These are phyloP conservation scores for Fimicolochytrium jonesii DNA, from an alignment of 192 early-diverging fungal species.

Conservation along the genomic window DNA sequence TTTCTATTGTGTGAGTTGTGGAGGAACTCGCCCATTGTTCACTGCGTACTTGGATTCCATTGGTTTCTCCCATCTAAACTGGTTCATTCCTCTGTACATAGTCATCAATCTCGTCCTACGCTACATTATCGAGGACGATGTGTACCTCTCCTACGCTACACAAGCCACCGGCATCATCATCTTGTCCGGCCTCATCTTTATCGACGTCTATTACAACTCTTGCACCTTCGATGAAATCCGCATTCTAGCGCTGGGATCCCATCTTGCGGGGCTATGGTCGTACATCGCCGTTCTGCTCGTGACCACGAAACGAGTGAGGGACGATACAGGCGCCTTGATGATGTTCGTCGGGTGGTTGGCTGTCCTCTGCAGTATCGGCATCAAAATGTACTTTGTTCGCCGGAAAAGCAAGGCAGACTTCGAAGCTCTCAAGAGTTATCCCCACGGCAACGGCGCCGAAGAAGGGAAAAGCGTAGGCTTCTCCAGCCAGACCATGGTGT, in stretches of 20 bases:
- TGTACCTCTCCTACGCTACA: neutral
- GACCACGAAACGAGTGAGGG: neutral
- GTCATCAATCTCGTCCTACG: slow-evolving; percentile 9
- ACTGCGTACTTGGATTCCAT: neutral
- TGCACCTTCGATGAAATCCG: slow-evolving; percentile 18
- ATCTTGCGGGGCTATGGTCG: slow-evolving; percentile 14
- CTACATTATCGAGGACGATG: neutral
- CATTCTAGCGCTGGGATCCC: slow-evolving; percentile 1
- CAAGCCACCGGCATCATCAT: neutral
- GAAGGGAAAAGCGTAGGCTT: too few species aligned
- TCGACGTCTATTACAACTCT: slow-evolving; percentile 12
- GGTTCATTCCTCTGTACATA: too few species aligned
- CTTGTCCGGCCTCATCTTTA: neutral
- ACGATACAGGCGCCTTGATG: neutral
- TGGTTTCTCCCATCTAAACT: neutral
- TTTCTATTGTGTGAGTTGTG: neutral
- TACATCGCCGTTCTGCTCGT: neutral
- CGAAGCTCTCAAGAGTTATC: too few species aligned
- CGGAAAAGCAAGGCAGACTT: too few species aligned
- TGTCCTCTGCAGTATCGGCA: too few species aligned
- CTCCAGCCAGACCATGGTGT: too few species aligned
- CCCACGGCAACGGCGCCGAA: too few species aligned
- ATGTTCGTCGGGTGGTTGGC: slow-evolving; percentile 4
- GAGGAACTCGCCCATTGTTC: neutral
- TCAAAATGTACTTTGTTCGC: too few species aligned